Evolutionary conservation across 441 rosid species (phyloP), one percentile per base, ranked within the genome.

Genomic region (Eruca vesicaria): DNA sequence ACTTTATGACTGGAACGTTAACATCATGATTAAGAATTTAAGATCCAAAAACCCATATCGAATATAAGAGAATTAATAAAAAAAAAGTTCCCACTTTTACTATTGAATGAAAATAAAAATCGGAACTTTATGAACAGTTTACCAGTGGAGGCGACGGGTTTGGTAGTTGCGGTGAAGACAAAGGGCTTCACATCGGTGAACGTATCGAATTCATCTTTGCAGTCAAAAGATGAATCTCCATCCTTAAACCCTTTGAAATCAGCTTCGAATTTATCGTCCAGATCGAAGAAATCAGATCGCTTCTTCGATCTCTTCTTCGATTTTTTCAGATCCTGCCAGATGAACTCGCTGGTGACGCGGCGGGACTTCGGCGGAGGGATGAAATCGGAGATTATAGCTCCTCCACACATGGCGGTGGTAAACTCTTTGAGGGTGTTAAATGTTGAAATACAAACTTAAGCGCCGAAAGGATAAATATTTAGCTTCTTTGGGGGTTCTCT

Each of bases 391-490:
- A 93, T 93, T 64, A 93, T 86, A 21, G 98, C 93, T 69, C 98
- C 98, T 82, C 98, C 98, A 87, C 98, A 93, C 98, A 93, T 93
- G 88, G 78, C 78, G 79, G 77, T 66, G 55, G 18, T 26, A 45
- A 18, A 55, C 32, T 41, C 16, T 10, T 59, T 18, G 23, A n/a
- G 74, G 69, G 68, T 62, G 38, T 53, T 50, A 8, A 63, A 74
- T 61, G 68, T 43, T 57, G 15, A 74, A 66, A 74, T 16, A 36
- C 29, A 56, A 57, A 50, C 43, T 67, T 55, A 20, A n/a, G 72
- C 67, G 82, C 19, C 21, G 19, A 69, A 73, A 43, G 2, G 2
- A 63, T 60, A 68, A 71, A 66, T 58, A 57, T 21, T n/a, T 19
- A 7, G 59, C 32, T 43, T 20, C 38, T 15, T 59, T 52, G 14